These are phyloP conservation scores for Cordyceps tenuipes DNA, from an alignment of 2,329 filamentous ascomycete species.

Conservation along the genomic window DNA sequence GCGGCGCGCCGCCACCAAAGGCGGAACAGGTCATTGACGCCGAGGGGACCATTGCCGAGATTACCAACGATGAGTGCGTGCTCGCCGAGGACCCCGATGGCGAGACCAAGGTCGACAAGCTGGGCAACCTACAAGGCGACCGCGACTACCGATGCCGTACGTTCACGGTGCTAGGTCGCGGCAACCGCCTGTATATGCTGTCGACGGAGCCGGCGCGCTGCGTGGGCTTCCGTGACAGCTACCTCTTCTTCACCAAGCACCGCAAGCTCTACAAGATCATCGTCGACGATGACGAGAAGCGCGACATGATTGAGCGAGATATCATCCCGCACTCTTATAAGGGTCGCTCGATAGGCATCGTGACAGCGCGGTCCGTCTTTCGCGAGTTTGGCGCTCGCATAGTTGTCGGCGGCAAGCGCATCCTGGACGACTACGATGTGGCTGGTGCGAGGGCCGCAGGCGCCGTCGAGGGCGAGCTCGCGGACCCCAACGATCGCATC, in stretches of 20 bases:
- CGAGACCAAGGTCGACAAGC: constrained; percentile 87
- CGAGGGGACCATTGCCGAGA: constrained; percentile 84
- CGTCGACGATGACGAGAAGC: constrained; percentile 93
- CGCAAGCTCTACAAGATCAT: constrained; percentile 96
- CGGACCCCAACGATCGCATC: constrained; percentile 78
- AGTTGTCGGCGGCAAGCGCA: constrained; percentile 77
- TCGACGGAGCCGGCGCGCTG: constrained; percentile 96
- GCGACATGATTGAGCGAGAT: constrained; percentile 87
- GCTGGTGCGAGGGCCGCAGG: constrained; percentile 66
- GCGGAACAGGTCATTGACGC: constrained; percentile 85
- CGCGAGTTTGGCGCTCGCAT: constrained; percentile 93
- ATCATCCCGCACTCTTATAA: constrained; percentile 99
- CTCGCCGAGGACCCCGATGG: constrained; percentile 82
- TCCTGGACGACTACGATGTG: constrained; percentile 86
- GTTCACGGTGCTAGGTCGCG: constrained; percentile 80
- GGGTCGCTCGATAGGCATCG: constrained; percentile 91
- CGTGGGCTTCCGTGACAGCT: constrained; percentile 94
- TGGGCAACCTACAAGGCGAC: constrained; percentile 71
- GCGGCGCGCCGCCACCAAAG: constrained; percentile 64
- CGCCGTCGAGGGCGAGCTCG: constrained; percentile 78
- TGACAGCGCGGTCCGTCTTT: constrained; percentile 93
- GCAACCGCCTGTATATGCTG: constrained; percentile 89
- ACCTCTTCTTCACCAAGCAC: constrained; percentile 98
- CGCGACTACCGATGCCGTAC: constrained; percentile 93
- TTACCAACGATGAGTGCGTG: constrained; percentile 84